Percentiles rank a stretch among this genome's conserved stretches.
Evolutionary conservation across 2,329 filamentous ascomycete genomes (phyloP).

Genomic region (Trichothecium roseum): DNA sequence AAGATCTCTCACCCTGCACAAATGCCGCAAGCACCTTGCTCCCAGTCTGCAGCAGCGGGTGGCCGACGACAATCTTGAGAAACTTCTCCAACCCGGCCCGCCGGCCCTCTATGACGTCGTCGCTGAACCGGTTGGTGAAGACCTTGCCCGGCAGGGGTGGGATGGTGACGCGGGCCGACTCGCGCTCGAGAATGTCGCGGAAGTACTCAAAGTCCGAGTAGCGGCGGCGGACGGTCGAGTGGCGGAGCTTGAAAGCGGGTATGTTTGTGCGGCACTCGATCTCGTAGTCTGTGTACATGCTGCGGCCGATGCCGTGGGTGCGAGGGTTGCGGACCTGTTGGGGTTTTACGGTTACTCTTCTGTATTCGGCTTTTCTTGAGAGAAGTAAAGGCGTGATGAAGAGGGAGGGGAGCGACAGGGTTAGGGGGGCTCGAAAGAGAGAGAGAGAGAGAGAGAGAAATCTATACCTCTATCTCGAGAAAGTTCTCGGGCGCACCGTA

Average conservation of each 20-base stretch:
- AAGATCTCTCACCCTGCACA: constrained; percentile 64
- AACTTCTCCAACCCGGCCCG: constrained; percentile 89
- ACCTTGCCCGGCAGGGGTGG: constrained; percentile 94
- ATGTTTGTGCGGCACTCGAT: constrained; percentile 98
- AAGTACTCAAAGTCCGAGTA: constrained; percentile 99
- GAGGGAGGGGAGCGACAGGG: background rate
- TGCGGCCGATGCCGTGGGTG: constrained; percentile 86
- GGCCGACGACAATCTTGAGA: constrained; percentile 92
- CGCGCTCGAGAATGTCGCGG: constrained; percentile 92
- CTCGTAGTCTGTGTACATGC: constrained; percentile 99
- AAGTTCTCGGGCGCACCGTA: constrained; percentile 98
- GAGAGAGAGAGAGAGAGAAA: background rate
- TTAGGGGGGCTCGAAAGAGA: background rate
- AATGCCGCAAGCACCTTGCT: constrained; percentile 94
- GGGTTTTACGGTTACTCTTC: background rate
- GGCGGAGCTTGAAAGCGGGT: constrained; percentile 92
- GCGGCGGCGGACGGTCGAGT: constrained; percentile 77
- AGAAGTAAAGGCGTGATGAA: background rate
- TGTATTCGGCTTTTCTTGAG: background rate
- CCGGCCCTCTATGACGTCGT: constrained; percentile 94
- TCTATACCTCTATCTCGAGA: constrained; percentile 85
- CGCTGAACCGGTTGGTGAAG: constrained; percentile 94
- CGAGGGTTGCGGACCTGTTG: constrained; percentile 79
- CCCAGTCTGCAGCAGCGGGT: constrained; percentile 91
- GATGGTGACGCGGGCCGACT: constrained; percentile 88